Conservation (phyloP, 495 filamentous ascomycete species). For the Penicillium bialowiezense region DNA sequence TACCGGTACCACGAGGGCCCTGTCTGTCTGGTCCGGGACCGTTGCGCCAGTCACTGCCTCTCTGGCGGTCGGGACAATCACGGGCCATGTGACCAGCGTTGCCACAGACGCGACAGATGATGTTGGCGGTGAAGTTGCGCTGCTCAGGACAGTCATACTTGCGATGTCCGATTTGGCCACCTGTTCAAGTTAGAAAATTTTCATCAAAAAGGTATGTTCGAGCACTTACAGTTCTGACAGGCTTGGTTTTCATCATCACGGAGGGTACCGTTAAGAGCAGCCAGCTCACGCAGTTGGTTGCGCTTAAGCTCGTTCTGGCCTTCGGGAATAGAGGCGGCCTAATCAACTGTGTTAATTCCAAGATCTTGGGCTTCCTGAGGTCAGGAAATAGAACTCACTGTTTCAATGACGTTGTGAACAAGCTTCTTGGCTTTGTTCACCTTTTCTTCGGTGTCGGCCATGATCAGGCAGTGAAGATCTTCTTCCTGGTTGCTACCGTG, state of each 20-base stretch:
- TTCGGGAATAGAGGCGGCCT: slow-evolving; percentile 98
- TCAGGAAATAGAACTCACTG: slow-evolving; percentile 58
- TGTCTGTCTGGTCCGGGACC: slow-evolving; percentile 37
- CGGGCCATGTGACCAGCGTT: slow-evolving; percentile 91
- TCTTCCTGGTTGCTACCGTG: slow-evolving; percentile 99
- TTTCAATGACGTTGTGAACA: slow-evolving; percentile 97
- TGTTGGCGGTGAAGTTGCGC: slow-evolving; percentile 95
- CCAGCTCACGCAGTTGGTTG: slow-evolving; percentile 95
- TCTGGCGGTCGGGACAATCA: slow-evolving; percentile 89
- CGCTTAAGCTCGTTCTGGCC: slow-evolving; percentile 98
- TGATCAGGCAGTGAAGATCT: slow-evolving; percentile 97
- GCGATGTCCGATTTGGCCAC: slow-evolving; percentile 95
- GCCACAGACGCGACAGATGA: slow-evolving; percentile 98
- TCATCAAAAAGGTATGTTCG: slow-evolving; percentile 1
- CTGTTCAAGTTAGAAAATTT: slow-evolving; percentile 29
- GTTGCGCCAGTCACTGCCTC: slow-evolving; percentile 89
- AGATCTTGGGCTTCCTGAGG: neutral
- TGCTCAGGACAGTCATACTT: slow-evolving; percentile 99
- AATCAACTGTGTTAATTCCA: neutral
- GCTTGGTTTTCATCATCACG: slow-evolving; percentile 99
- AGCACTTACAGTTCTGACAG: slow-evolving; percentile 92
- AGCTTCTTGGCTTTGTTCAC: slow-evolving; percentile 96
- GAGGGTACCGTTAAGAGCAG: slow-evolving; percentile 95
- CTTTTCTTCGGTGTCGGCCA: slow-evolving; percentile 98
- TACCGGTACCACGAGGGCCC: slow-evolving; percentile 62